These are phyloP conservation scores for Aspergillus arachidicola DNA, from an alignment of 2,329 filamentous ascomycete genomes.

Conservation along the genomic window DNA sequence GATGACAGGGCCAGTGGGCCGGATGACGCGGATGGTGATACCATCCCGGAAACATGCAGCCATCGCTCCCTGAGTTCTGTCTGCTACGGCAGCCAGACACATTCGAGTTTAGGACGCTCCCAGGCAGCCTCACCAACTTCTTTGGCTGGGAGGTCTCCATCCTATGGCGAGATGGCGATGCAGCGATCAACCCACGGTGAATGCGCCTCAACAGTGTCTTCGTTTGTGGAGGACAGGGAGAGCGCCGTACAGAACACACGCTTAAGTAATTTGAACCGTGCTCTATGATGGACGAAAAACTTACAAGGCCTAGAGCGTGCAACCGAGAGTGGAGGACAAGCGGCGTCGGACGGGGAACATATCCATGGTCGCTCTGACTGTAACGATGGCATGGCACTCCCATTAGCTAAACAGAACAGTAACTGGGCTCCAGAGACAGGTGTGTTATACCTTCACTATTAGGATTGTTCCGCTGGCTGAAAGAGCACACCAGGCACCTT, in stretches of 20 bases:
- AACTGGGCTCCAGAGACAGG: background rate
- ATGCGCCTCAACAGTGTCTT: background rate
- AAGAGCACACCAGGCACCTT: background rate
- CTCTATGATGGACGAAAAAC: background rate
- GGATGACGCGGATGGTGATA: background rate
- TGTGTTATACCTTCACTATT: background rate
- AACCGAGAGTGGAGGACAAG: background rate
- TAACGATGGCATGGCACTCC: background rate
- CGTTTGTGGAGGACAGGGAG: background rate
- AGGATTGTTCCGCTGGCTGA: background rate
- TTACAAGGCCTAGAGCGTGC: accelerated
- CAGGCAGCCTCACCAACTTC: background rate
- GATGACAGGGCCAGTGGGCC: background rate
- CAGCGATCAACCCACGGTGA: background rate
- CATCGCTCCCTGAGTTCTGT: background rate
- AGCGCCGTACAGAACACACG: background rate
- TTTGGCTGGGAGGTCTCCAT: background rate
- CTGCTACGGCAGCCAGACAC: background rate
- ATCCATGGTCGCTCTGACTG: background rate
- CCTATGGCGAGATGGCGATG: background rate
- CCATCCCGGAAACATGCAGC: background rate
- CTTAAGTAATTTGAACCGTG: background rate
- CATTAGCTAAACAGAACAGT: background rate
- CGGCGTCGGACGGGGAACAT: background rate
- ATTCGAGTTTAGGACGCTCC: background rate